A percentile compares a stretch with the other conserved stretches of the same genome.
These are phyloP conservation scores for Pseudofabraea citricarpa DNA, from an alignment of 2,329 filamentous ascomycete species.

Conservation along the genomic window DNA sequence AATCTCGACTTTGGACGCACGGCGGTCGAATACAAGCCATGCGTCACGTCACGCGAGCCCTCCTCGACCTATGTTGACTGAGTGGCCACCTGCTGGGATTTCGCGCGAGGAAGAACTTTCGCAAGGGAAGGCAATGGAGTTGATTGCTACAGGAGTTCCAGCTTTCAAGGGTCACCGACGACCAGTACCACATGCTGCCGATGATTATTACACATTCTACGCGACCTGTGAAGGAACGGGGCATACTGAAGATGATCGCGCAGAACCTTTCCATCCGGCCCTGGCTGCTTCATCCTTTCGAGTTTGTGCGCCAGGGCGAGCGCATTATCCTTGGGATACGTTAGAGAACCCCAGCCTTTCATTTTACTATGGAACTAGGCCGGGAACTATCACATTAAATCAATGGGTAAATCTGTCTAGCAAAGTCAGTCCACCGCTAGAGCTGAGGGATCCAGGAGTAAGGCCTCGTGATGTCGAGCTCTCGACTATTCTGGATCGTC, in stretches of 20 bases:
- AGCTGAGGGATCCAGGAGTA: constrained; percentile 53
- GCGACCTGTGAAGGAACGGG: constrained; percentile 44
- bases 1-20: constrained; percentile 4
- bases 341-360: constrained; percentile 70
- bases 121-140: constrained; percentile 48
- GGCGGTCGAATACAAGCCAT: constrained; percentile 4
- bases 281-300: constrained; percentile 17
- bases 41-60: constrained; percentile 1
- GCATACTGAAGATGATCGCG: constrained; percentile 16
- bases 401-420: constrained; percentile 61
- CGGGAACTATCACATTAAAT: constrained; percentile 69
- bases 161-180: constrained; percentile 50
- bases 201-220: constrained; percentile 52
- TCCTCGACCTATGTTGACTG: constrained; percentile 35
- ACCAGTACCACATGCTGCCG: constrained; percentile 46
- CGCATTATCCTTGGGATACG: constrained; percentile 56
- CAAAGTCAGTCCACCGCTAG: constrained; percentile 47
- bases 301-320: constrained; percentile 14
- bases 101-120: constrained; percentile 44
- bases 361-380: constrained; percentile 59
- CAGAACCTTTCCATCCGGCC: constrained; percentile 8
- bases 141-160: constrained; percentile 54
- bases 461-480: constrained; percentile 58
- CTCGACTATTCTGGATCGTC: constrained; percentile 50
- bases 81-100: constrained; percentile 54